Conservation (phyloP, 2,329 filamentous ascomycete genomes). For the Apiospora sp. region DNA sequence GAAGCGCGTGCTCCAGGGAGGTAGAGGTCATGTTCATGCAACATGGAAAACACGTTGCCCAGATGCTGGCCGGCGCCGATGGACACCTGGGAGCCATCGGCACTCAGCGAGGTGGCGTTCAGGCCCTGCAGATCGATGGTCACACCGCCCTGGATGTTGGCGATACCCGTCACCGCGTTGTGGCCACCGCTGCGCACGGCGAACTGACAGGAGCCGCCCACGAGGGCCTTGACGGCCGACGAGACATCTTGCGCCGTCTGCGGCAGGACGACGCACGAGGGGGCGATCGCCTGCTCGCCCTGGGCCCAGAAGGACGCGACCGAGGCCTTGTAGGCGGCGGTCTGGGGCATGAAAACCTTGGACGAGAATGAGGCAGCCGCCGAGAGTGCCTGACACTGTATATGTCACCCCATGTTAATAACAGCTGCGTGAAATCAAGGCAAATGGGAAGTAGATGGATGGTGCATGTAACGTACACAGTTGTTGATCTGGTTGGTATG, state of each 20-base stretch:
- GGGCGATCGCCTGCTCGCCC: constrained; percentile 43
- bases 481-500: too few relatives aligned
- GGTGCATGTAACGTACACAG: too few relatives aligned
- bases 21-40: constrained; percentile 27
- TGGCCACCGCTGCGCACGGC: constrained; percentile 46
- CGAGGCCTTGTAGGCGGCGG: constrained; percentile 29
- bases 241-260: constrained; percentile 46
- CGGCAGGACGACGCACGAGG: constrained; percentile 47
- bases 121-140: constrained; percentile 30
- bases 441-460: too few relatives aligned
- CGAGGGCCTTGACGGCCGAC: constrained; percentile 43
- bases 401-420: too few relatives aligned
- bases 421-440: too few relatives aligned
- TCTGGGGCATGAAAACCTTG: neutral
- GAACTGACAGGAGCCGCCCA: constrained; percentile 42
- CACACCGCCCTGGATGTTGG: constrained; percentile 32
- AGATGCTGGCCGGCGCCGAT: constrained; percentile 40
- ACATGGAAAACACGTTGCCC: constrained; percentile 33
- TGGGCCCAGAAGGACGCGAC: constrained; percentile 47
- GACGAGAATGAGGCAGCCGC: neutral
- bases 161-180: constrained; percentile 34
- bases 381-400: neutral
- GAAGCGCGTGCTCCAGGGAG: constrained; percentile 35
- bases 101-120: constrained; percentile 40
- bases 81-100: constrained; percentile 38